Conservation (phyloP, 257 asterid species). For the Plectranthus barbatus region DNA sequence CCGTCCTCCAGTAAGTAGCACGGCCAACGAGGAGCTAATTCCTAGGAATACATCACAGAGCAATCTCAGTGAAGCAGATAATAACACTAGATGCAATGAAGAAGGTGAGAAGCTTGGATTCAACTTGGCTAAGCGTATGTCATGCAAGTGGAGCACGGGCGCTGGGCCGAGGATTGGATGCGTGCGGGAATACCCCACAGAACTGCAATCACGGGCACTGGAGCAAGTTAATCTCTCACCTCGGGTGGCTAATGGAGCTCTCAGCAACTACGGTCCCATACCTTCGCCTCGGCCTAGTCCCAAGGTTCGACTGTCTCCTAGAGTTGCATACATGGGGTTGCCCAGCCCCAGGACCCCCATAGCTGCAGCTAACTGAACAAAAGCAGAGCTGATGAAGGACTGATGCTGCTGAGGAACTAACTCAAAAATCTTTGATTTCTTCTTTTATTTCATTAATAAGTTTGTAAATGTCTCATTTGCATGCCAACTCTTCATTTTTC, state of each 20-base stretch:
- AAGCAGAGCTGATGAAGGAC: no score
- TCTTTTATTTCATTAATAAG: conserved; percentile 22
- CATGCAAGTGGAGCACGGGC: conserved; percentile 87
- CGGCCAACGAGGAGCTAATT: conserved; percentile 23
- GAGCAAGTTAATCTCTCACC: conserved; percentile 93
- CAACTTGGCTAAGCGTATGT: conserved; percentile 57
- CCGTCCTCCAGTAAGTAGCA: conserved; percentile 26
- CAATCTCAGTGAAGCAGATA: conserved; percentile 20
- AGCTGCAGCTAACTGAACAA: conserved; percentile 30
- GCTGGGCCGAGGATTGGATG: conserved; percentile 88
- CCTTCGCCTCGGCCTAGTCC: conserved; percentile 99
- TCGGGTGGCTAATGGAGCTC: conserved; percentile 29
- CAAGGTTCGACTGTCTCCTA: conserved; percentile 65
- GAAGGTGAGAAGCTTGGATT: conserved; percentile 18
- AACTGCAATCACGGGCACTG: conserved; percentile 70
- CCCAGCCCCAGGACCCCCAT: conserved; percentile 84
- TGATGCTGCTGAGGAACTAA: conserved; percentile 13
- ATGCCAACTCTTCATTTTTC: conserved; percentile 30
- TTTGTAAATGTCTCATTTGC: conserved; percentile 23
- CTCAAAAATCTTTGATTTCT: conserved; percentile 10
- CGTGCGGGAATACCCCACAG: conserved; percentile 78
- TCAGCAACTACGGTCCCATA: conserved; percentile 59
- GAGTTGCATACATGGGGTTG: conserved; percentile 76
- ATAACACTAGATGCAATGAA: neutral
- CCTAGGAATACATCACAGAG: conserved; percentile 8